Base-by-base conservation (phyloP, 106 monocot species). In the Dendrobium chrysotoxum region DNA sequence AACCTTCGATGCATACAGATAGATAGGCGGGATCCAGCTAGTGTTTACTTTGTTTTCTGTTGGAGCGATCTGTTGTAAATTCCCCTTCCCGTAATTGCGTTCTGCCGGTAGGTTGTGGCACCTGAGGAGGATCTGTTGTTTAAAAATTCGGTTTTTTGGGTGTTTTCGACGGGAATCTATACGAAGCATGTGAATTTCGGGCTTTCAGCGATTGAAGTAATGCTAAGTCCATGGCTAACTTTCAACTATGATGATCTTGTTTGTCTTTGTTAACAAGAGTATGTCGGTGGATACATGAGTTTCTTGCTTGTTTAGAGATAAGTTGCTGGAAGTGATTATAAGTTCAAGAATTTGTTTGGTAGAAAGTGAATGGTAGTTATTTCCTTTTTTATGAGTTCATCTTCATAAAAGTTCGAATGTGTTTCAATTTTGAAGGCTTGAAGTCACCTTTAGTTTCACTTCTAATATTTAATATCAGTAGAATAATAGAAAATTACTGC, bases 361-460 rank as follows among this genome's bases (percentile, higher is more conserved):
- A 6, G 61, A 61, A 23, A 23, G 61, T 50, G 61, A 23, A 61
- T 61, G 20, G n/a, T 7, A 55, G 61, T 61, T n/a, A 61, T 61
- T 61, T 61, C 23, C 6, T 61, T 7, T 61, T 61, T 23, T 61
- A 3, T 61, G 13, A 50, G 50, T 12, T 12, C 16, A 50, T 3
- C 15, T 15, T 50, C 50, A 50, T 61, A 61, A 23, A 61, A 4
- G 61, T 61, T 20, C 23, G 55, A 12, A 61, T 20, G 23, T 5
- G 7, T 61, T 61, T 61, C 61, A 61, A 61, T 61, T 61, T 61
- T 61, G 61, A n/a, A 23, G 61, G 61, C 57, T 57, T 57, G 57
- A 57, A 57, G 15, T 21, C 57, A 57, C 13, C 57, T 57, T 61
- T 61, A 61, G 61, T 61, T 23, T 61, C 0, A 7, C n/a, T n/a